A percentile compares a stretch with the other conserved stretches of the same genome.
Conservation (phyloP, 345 rosid genomes). For the Populus deltoides region DNA sequence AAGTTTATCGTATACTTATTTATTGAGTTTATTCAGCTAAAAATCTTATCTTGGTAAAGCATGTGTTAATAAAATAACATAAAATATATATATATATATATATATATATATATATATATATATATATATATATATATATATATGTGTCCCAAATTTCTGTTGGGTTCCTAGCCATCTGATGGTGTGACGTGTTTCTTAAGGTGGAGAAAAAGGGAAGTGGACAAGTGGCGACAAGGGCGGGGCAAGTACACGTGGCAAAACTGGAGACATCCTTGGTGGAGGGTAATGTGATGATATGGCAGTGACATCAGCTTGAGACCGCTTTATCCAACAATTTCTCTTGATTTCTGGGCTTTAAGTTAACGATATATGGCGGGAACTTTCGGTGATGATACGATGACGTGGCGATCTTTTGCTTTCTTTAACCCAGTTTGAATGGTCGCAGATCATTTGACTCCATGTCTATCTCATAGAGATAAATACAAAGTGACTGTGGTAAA, state of each 20-base stretch:
- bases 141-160: background rate
- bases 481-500: too few relatives aligned
- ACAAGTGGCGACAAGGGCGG: slow-evolving; percentile 28
- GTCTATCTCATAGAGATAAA: too few relatives aligned
- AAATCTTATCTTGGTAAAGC: background rate
- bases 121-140: background rate
- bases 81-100: too few relatives aligned
- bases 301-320: slow-evolving; percentile 21
- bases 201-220: slow-evolving; percentile 10
- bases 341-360: background rate
- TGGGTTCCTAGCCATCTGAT: slow-evolving; percentile 20
- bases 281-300: slow-evolving; percentile 32
- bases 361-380: background rate
- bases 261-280: slow-evolving; percentile 27
- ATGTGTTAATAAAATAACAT: background rate
- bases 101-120: too few relatives aligned
- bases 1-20: too few relatives aligned
- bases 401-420: background rate
- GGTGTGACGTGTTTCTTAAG: slow-evolving; percentile 8
- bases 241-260: slow-evolving; percentile 36
- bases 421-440: background rate
- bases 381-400: background rate
- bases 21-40: background rate
- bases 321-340: slow-evolving; percentile 1
- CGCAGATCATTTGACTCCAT: background rate